Base-by-base conservation (phyloP, 768 basidiomycete species). In the Amyloporia xantha region DNA sequence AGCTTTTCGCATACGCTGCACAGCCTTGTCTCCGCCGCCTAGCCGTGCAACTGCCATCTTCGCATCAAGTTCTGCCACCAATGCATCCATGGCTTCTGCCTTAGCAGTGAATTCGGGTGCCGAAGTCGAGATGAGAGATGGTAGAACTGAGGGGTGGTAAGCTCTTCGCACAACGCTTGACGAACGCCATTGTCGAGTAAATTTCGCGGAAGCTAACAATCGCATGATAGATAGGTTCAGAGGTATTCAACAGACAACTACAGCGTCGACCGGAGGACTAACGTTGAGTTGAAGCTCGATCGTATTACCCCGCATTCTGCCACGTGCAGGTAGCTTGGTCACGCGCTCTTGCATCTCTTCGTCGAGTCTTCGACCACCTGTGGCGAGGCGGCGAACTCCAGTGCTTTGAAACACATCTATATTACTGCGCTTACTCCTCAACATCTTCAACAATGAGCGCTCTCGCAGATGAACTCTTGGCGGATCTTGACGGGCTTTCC, bases 391-490 rank as follows among this genome's bases (percentile, higher is more conserved):
- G n/a, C n/a, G n/a, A n/a, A n/a, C n/a, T n/a, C n/a, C n/a, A n/a
- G n/a, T n/a, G n/a, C n/a, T n/a, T n/a, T n/a, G n/a, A n/a, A n/a
- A n/a, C n/a, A n/a, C n/a, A n/a, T n/a, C n/a, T n/a, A n/a, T n/a
- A n/a, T n/a, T n/a, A n/a, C n/a, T n/a, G n/a, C n/a, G n/a, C n/a
- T n/a, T n/a, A n/a, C n/a, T n/a, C n/a, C n/a, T n/a, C n/a, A n/a
- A n/a, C n/a, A n/a, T n/a, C n/a, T n/a, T n/a, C 35, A 41, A 48
- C 44, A 47, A 91, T 91, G 87, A 82, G 82, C 61, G 79, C 79
- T 44, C 80, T 97, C 24, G 95, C 91, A 19, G 86, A 97, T 68
- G 91, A 95, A 63, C 83, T 97, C 15, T 72, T 96, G 13, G 91
- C 91, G 25, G 94, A 96, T 67, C 82, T 96, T 12, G 91, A 94